Percentiles rank a stretch among this genome's conserved stretches.
These are phyloP conservation scores for Neonectria ditissima DNA, from an alignment of 2,329 filamentous ascomycete species.

Conservation along the genomic window DNA sequence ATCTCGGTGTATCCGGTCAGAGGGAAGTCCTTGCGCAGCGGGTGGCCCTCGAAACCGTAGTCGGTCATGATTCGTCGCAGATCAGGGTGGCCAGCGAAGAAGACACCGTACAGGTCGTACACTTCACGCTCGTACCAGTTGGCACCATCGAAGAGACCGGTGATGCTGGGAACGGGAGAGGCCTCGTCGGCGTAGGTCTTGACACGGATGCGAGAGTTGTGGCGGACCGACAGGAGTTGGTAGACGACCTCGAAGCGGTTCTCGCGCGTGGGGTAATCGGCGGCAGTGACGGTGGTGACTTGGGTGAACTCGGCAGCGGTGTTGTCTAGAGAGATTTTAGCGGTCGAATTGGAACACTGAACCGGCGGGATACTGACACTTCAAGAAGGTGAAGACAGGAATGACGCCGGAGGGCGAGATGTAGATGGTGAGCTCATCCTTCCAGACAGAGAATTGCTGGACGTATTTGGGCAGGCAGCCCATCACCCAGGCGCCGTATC, in stretches of 20 bases:
- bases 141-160: conserved; percentile 88
- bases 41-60: conserved; percentile 98
- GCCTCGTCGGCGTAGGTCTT: conserved; percentile 99
- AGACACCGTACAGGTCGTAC: conserved; percentile 97
- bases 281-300: conserved; percentile 90
- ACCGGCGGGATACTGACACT: conserved; percentile 63
- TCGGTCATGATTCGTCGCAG: conserved; percentile 98
- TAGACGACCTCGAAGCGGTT: conserved; percentile 98
- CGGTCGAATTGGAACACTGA: conserved; percentile 1
- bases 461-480: conserved; percentile 97
- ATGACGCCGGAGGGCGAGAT: conserved; percentile 89
- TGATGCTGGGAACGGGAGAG: conserved; percentile 90
- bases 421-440: conserved; percentile 96
- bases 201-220: conserved; percentile 96
- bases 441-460: conserved; percentile 99
- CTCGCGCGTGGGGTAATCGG: conserved; percentile 95
- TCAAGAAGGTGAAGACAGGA: conserved; percentile 93
- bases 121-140: conserved; percentile 99
- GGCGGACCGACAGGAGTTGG: conserved; percentile 93
- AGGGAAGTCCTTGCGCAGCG: conserved; percentile 97
- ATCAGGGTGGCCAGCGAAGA: conserved; percentile 96
- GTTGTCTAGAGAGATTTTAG: conserved; percentile 71
- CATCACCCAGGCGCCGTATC: conserved; percentile 96
- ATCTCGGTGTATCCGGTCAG: conserved; percentile 98
- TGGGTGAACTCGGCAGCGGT: conserved; percentile 97